Evolutionary conservation across 768 basidiomycete genomes (phyloP).

Genomic region (Trametes meyenii): DNA sequence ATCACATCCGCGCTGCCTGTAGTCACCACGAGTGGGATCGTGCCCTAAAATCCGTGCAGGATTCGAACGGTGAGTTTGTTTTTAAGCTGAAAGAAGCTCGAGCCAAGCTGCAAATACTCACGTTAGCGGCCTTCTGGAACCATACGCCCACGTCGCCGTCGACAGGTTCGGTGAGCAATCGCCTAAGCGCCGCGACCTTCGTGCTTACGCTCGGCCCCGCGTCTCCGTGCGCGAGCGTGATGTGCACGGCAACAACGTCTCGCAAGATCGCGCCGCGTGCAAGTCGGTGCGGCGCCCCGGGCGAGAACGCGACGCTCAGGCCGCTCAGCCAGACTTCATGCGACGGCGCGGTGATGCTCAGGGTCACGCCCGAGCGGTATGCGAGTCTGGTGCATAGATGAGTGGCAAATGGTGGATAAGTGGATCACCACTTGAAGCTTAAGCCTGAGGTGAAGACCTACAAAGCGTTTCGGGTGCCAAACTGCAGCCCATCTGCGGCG

Average conservation of each 20-base stretch:
- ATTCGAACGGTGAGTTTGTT: not conserved
- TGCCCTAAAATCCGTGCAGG: conserved; percentile 50
- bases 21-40: conserved; percentile 63
- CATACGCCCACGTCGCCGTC: conserved; percentile 34
- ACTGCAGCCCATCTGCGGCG: conserved; percentile 67
- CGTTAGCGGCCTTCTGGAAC: conserved; percentile 39
- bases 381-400: conserved; percentile 40
- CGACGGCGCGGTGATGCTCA: conserved; percentile 42
- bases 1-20: conserved; percentile 79
- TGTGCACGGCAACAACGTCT: conserved; percentile 42
- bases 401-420: not conserved
- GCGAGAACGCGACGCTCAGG: conserved; percentile 45
- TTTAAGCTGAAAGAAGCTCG: not conserved
- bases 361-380: conserved; percentile 50
- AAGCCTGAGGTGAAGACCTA: conserved; percentile 18
- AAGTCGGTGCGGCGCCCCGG: conserved; percentile 44
- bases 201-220: conserved; percentile 65
- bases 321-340: conserved; percentile 41
- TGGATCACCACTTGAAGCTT: too few species aligned
- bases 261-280: conserved; percentile 46
- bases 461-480: conserved; percentile 40
- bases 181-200: conserved; percentile 73
- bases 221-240: conserved; percentile 46
- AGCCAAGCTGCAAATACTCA: conserved; percentile 10
- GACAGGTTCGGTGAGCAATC: conserved; percentile 50